Evolutionary conservation across 768 basidiomycete genomes (phyloP), one percentile per base, ranked within the genome.

Genomic region (Kwoniella dejecticola): DNA sequence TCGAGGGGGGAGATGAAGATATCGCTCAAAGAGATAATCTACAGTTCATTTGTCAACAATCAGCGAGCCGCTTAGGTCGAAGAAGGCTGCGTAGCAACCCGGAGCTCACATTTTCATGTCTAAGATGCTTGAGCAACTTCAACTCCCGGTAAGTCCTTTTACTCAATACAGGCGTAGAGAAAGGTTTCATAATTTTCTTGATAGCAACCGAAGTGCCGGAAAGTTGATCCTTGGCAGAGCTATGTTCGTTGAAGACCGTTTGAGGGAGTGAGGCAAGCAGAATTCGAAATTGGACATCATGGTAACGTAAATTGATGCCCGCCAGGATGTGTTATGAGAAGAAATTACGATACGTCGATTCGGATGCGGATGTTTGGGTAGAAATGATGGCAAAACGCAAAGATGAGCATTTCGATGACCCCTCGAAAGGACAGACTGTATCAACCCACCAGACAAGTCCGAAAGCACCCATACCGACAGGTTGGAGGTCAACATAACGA

Each of bases 101-200:
- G 24, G 12, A 23, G 80, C 89, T 65, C 56, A 91, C 92, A 81
- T 98, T 99, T 82, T 97, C 95, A 79, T 97, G 95, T 75, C 95
- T 90, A 71, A 99, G 90, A 80, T 99, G 95, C 81, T 98, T 98
- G 76, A 99, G 84, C 41, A 99, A 84, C 81, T 99, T 99, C 72
- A 99, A 85, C 81, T 99, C 96, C 63, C 96, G 86, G 80, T 98
- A 98, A 1, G 96, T 99, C 66, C 96, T 84, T 82, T 98, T 98
- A 80, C 88, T 89, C 71, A 99, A 84, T n/a, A 99, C 96, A 19
- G 96, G 94, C 5, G 96, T 97, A 77, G 80, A 80, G 82, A 99
- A 99, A 6, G 96, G 96, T 80, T 99, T 99, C 95, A 98, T 98
- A 83, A 98, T 99, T 87, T 98, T 98, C 86, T 99, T 99, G 83